Base-by-base conservation (phyloP, 2,329 filamentous ascomycete species). In the Periconia macrospinosa region DNA sequence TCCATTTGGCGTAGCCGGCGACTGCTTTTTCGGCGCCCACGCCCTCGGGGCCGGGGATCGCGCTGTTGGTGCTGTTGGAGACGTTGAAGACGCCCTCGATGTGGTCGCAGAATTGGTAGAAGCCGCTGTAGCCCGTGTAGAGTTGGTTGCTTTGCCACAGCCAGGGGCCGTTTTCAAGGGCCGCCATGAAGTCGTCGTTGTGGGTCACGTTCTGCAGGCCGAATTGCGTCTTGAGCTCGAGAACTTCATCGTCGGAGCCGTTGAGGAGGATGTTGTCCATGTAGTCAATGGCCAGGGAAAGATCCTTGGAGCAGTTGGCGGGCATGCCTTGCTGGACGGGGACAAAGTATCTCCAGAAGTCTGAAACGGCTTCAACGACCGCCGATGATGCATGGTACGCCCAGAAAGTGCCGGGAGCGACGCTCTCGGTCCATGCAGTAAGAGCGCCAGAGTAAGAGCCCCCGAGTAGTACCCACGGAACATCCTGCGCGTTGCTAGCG, bases 371-470 rank as follows among this genome's bases (percentile, higher is more conserved):
- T 35, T 49, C 35, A 20, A 49, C 47, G 1, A 49, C 47, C 6
- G 30, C 47, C 40, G 30, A 40, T 6, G 47, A 30, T 2, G 30
- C 47, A 17, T 41, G 37, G 17, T 49, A 41, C 19, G 47, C 47
- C 47, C 47, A 49, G 20, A 49, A 49, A 9, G 35, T 37, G 13
- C 47, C 47, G 1, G 47, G 47, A n/a, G 33, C 33, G 14, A 40
- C 9, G 15, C n/a, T 37, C n/a, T 35, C 47, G 8, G 47, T 49
- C 47, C 47, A 49, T 17, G 30, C 47, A 17, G 47, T 27, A 2
- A 49, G 37, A 15, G 47, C 47, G 13, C 47, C 47, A 41, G 47
- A 41, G 20, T 49, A 49, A 5, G 47, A 49, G 14, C 47, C 47
- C 11, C 47, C 47, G 8, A 18, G n/a, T 11, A 49, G 41, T 14